Percentiles rank a stretch among this genome's conserved stretches.
Evolutionary conservation across 78 protist species (phyloP).

Genomic region (Protostelium mycophagum): DNA sequence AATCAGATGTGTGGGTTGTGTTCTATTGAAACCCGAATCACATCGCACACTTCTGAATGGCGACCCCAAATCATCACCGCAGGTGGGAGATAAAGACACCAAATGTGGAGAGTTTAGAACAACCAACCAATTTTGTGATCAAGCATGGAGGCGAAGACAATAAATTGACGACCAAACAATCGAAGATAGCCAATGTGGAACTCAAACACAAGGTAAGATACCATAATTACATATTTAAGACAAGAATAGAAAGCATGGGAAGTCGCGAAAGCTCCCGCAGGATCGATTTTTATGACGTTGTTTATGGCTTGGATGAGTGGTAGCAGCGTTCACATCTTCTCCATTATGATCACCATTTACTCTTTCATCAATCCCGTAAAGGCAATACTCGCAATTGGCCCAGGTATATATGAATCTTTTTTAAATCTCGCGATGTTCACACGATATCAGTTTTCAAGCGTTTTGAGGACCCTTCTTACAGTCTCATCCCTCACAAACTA

Average conservation of each 20-base stretch:
- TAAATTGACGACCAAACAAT: neutral
- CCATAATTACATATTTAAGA: neutral
- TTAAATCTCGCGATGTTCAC: neutral
- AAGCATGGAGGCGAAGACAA: neutral
- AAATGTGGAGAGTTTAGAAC: neutral
- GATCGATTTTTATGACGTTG: slow-evolving; percentile 48
- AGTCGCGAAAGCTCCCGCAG: slow-evolving; percentile 50
- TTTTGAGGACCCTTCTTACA: slow-evolving; percentile 15
- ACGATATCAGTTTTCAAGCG: slow-evolving; percentile 22
- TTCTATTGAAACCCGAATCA: neutral
- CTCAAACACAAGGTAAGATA: neutral
- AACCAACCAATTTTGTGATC: neutral
- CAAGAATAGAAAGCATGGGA: slow-evolving; percentile 46
- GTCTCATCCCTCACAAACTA: slow-evolving; percentile 21
- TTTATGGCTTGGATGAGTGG: slow-evolving; percentile 61
- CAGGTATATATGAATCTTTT: neutral
- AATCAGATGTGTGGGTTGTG: neutral
- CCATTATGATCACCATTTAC: slow-evolving; percentile 45
- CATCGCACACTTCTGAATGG: neutral
- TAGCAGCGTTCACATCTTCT: slow-evolving; percentile 46
- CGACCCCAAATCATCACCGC: neutral
- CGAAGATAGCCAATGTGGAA: neutral
- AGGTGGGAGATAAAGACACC: neutral
- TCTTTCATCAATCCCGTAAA: slow-evolving; percentile 49
- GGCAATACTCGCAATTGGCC: slow-evolving; percentile 35